Conservation (phyloP, 2,329 filamentous ascomycete species). For the Trichoderma sp. region DNA sequence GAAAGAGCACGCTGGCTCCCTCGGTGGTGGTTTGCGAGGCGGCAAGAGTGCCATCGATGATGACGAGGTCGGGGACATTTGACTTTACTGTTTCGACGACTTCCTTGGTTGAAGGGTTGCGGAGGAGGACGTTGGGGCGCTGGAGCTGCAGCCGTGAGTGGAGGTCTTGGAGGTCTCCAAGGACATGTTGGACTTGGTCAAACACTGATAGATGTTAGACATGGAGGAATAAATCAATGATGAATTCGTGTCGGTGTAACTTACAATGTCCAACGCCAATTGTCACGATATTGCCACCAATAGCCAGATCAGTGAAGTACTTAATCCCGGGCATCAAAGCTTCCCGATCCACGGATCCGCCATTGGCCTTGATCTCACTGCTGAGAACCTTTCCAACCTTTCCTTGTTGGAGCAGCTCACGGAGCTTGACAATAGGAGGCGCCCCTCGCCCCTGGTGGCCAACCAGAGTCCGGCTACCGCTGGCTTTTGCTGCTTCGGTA, state of each 20-base stretch:
- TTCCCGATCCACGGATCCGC: conserved; percentile 40
- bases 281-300: conserved; percentile 49
- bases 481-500: conserved; percentile 35
- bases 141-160: conserved; percentile 49
- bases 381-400: conserved; percentile 56
- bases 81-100: conserved; percentile 40
- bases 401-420: conserved; percentile 46
- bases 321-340: conserved; percentile 38
- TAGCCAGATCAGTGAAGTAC: conserved; percentile 52
- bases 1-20: conserved; percentile 46
- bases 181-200: conserved; percentile 47
- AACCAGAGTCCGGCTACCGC: conserved; percentile 46
- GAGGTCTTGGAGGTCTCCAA: conserved; percentile 48
- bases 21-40: conserved; percentile 31
- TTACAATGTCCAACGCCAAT: conserved; percentile 48
- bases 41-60: conserved; percentile 35
- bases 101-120: conserved; percentile 35
- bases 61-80: conserved; percentile 48
- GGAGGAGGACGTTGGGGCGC: conserved; percentile 43
- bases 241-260: conserved; percentile 25
- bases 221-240: not conserved
- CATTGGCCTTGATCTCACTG: conserved; percentile 46
- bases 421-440: conserved; percentile 48
- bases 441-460: conserved; percentile 54
- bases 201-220: conserved; percentile 39